phyloP scores from a whole-genome alignment of 1,284 basidiomycete genomes.

The Marasmius oreades region DNA sequence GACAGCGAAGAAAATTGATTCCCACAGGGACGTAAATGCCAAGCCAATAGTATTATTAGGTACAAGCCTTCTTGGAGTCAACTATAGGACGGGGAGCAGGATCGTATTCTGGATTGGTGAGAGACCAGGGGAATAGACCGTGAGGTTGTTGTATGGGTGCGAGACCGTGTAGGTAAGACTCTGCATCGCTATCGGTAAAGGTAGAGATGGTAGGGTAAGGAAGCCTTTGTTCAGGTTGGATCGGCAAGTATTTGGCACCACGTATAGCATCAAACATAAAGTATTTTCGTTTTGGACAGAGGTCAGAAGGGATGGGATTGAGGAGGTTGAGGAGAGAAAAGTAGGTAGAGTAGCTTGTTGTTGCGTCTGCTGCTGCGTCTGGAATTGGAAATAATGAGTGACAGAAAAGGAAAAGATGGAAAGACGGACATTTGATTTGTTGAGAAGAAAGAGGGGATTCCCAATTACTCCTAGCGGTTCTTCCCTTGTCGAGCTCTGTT shows the following conservation, averaged over 20 bases:
- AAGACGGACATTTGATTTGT: slow-evolving; percentile 57
- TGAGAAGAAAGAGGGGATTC: slow-evolving; percentile 38
- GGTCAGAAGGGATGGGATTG: neutral
- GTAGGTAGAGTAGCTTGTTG: slow-evolving; percentile 54
- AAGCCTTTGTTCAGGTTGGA: slow-evolving; percentile 6
- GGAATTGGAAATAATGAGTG: slow-evolving; percentile 25
- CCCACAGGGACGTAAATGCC: too few species aligned
- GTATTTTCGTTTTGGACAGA: slow-evolving; percentile 41
- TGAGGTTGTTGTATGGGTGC: neutral
- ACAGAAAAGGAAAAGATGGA: slow-evolving; percentile 5
- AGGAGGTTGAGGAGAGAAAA: slow-evolving; percentile 30
- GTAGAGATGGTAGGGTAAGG: neutral
- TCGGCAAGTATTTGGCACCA: slow-evolving; percentile 34
- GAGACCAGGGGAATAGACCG: slow-evolving; percentile 38
- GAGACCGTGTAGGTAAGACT: slow-evolving; percentile 12
- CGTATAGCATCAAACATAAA: slow-evolving; percentile 54
- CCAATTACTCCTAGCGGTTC: slow-evolving; percentile 65
- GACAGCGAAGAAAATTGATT: too few species aligned
- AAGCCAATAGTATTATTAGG: too few species aligned
- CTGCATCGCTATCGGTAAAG: slow-evolving; percentile 2
- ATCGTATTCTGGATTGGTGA: slow-evolving; percentile 64
- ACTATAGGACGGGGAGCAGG: slow-evolving; percentile 32
- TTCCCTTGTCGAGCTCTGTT: slow-evolving; percentile 51
- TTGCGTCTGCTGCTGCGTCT: slow-evolving; percentile 76
- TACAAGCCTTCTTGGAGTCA: slow-evolving; percentile 8